Evolutionary conservation across 2,329 filamentous ascomycete species (phyloP).

Genomic region (Colletotrichum paranaense): DNA sequence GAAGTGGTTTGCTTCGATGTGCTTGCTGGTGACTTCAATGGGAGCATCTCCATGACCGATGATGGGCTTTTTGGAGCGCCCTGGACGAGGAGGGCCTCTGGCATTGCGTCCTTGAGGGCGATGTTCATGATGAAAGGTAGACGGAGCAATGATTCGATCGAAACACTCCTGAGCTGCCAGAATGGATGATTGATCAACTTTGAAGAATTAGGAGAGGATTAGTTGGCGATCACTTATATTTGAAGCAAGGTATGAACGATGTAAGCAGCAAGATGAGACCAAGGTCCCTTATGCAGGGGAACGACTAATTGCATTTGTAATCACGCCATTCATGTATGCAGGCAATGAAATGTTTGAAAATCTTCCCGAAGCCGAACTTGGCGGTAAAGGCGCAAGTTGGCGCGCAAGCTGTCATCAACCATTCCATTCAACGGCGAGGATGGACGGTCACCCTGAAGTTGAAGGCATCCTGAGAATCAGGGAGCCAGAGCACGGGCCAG

Average conservation of each 20-base stretch:
- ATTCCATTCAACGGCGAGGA: background rate
- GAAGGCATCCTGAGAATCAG: background rate
- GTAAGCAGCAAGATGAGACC: background rate
- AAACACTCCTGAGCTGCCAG: too few relatives aligned
- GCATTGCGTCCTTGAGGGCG: background rate
- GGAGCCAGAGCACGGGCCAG: background rate
- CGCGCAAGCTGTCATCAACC: slow-evolving; percentile 5
- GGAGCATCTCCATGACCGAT: slow-evolving; percentile 6
- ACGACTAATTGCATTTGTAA: background rate
- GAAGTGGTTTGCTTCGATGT: background rate
- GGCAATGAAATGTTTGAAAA: background rate
- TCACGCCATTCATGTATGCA: background rate
- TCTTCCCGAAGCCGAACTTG: background rate
- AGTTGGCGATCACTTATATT: background rate
- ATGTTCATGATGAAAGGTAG: background rate
- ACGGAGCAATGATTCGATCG: too few relatives aligned
- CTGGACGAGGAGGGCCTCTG: background rate
- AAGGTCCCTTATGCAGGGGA: background rate
- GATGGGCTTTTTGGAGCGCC: background rate
- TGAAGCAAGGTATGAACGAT: background rate
- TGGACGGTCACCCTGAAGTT: slow-evolving; percentile 6
- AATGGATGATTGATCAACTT: too few relatives aligned
- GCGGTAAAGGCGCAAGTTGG: background rate
- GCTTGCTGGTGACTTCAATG: background rate
- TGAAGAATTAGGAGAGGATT: background rate